These are phyloP conservation scores for Aspergillus thermomutatus DNA, from an alignment of 2,329 filamentous ascomycete species.

Conservation along the genomic window DNA sequence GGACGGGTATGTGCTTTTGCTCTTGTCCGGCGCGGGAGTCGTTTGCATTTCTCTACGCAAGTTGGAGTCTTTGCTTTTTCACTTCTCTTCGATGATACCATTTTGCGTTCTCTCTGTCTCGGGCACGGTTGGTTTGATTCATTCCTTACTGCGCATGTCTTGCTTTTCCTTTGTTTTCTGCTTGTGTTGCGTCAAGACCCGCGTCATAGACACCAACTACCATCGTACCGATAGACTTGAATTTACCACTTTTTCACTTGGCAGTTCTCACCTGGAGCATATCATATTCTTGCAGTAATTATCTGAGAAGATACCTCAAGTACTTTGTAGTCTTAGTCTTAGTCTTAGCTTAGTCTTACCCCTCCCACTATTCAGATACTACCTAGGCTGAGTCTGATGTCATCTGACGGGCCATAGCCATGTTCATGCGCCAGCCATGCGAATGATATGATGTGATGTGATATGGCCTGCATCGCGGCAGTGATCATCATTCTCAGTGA, in stretches of 20 bases:
- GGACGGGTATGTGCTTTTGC: conserved; percentile 22
- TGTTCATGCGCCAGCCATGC: neutral
- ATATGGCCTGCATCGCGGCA: neutral
- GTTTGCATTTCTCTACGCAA: conserved; percentile 20
- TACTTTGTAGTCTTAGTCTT: neutral
- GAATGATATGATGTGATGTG: neutral
- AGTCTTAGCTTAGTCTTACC: neutral
- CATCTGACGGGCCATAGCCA: conserved; percentile 2
- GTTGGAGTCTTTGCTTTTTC: conserved; percentile 24
- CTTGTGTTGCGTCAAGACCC: neutral
- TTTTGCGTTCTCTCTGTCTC: conserved; percentile 27
- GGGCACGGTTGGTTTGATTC: conserved; percentile 18
- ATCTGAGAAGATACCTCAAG: neutral
- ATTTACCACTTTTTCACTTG: neutral
- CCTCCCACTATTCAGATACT: neutral
- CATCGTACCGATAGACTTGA: conserved; percentile 11
- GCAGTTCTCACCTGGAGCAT: neutral
- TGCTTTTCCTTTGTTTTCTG: conserved; percentile 2
- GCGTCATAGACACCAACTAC: conserved; percentile 16
- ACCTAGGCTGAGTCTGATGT: neutral
- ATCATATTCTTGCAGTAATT: neutral
- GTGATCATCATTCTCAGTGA: neutral
- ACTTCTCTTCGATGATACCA: conserved; percentile 36
- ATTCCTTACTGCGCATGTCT: conserved; percentile 11
- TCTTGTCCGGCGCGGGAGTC: conserved; percentile 20